Base-by-base conservation (phyloP, 1,139 yeast species). In the Saccharomyces hybrid region DNA sequence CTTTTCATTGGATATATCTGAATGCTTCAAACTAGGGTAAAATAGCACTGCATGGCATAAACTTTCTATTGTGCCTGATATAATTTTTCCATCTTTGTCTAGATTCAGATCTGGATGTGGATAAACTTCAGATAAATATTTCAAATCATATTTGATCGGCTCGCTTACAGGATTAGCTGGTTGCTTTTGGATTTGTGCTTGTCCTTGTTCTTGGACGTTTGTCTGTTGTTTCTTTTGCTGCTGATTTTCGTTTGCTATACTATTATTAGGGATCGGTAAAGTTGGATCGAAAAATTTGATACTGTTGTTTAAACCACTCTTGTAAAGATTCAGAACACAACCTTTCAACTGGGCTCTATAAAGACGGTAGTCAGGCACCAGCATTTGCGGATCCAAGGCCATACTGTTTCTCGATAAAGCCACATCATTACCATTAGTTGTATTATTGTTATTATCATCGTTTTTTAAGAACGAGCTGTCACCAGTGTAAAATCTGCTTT, bases 1-100 rank as follows among this genome's bases (percentile, higher is more conserved):
- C 20, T 23, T 31, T 31, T 73, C 73, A 25, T 70, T 72, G 30
- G 67, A 56, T 41, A 74, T 73, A 60, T 74, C 51, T 23, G 47
- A 30, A 2, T 59, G 56, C 28, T 56, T 53, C 13, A 52, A 76
- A 27, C 2, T 51, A 11, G 49, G 32, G 11, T 49, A 28, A 70
- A 88, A 88, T 6, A 88, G 69, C 34, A 87, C 73, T 9, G 87
- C 81, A 68, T 89, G 97, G 57, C 90, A 78, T 48, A 89, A 75
- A 46, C 90, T 79, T 66, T 88, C 96, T 14, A 82, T 68, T 1
- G 88, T 68, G 16, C 86, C 86, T 26, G 76, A 74, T 9, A 75
- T 61, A 52, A 79, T 74, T 55, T 78, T 56, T 54, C 76, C 78
- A 2, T 74, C 71, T 42, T 74, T 72, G 64, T 85, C 88, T 57